A percentile compares a stretch with the other conserved stretches of the same genome.
Conservation (phyloP, 129 eudicot species). For the Ambrosia artemisiifolia region DNA sequence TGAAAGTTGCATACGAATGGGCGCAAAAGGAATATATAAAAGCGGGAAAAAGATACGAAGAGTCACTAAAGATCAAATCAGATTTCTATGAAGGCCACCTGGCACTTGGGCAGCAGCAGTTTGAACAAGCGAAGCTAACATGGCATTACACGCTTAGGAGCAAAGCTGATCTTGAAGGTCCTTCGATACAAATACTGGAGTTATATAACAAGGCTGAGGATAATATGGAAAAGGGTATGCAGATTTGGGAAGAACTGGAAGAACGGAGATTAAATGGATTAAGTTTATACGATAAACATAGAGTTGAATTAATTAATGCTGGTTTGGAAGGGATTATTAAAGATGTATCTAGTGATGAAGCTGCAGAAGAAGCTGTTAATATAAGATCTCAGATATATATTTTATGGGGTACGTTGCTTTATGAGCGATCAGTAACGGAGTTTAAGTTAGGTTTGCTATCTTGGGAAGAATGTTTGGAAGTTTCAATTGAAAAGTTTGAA, state of each 20-base stretch:
- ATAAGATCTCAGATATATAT: slow-evolving; percentile 79
- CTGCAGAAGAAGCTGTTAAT: slow-evolving; percentile 53
- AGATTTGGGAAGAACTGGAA: slow-evolving; percentile 92
- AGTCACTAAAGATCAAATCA: slow-evolving; percentile 64
- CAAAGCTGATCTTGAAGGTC: slow-evolving; percentile 41
- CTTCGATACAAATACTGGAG: slow-evolving; percentile 46
- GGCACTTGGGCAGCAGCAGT: slow-evolving; percentile 86
- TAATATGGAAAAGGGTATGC: slow-evolving; percentile 91
- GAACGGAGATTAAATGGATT: slow-evolving; percentile 79
- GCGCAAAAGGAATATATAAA: slow-evolving; percentile 61
- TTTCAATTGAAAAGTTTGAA: slow-evolving; percentile 87
- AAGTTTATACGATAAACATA: slow-evolving; percentile 56
- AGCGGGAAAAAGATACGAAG: slow-evolving; percentile 76
- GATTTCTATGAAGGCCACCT: slow-evolving; percentile 86
- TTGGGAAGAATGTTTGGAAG: slow-evolving; percentile 98
- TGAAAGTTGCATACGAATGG: slow-evolving; percentile 69
- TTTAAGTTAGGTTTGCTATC: slow-evolving; percentile 66
- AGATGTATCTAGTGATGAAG: slow-evolving; percentile 63
- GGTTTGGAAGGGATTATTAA: slow-evolving; percentile 60
- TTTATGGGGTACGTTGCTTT: slow-evolving; percentile 88
- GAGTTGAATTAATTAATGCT: slow-evolving; percentile 42
- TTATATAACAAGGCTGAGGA: slow-evolving; percentile 89
- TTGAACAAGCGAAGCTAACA: slow-evolving; percentile 79
- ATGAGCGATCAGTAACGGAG: slow-evolving; percentile 87
- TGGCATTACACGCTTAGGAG: slow-evolving; percentile 64